Evolutionary conservation across 768 basidiomycete species (phyloP), one percentile per base, ranked within the genome.

Genomic region (Hebeloma cylindrosporum): DNA sequence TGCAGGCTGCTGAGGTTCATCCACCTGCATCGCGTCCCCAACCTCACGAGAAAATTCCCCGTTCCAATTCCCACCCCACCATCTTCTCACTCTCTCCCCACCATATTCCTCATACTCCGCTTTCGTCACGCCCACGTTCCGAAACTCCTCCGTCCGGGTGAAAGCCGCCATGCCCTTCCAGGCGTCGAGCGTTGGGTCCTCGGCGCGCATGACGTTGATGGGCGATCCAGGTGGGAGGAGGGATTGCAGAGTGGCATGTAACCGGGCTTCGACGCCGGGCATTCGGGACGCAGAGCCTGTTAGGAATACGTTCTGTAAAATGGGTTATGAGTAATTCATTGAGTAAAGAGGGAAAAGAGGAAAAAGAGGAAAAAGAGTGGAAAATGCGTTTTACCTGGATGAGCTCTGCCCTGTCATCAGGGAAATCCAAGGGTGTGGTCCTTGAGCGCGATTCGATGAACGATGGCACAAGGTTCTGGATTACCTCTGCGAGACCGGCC

Each of bases 21-120:
- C 54, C 26, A 56, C 40, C 17, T 57, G 40, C 58, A 58, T 56
- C 25, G 38, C 41, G 18, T 59, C 46, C 7, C 40, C 45, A 3
- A 30, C 45, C 1, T 33, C 47, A 13, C 11, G 32, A 47, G 16
- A 30, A 23, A 47, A 49, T 32, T 23, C 63, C 16, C 63, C 67
- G 58, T 89, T 88, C 84, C 85, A 89, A 61, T 98, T 97, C 5
- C 93, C 85, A 61, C 92, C 92, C 79, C 86, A 90, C 87, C 96
- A 96, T 60, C 77, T 77, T 63, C 85, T 89, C 47, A 94, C 72
- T 48, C 90, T 77, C 64, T 96, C 93, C 2, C 80, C 82, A 0
- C 96, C 95, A 66, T 82, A 78, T 62, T 99, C 96, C 6, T 91
- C 82, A 53, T 97, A 99, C 61, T 97, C 90, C 4, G 76, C 80